phyloP scores from a whole-genome alignment of 345 rosid species.

The Acer yangbiense region DNA sequence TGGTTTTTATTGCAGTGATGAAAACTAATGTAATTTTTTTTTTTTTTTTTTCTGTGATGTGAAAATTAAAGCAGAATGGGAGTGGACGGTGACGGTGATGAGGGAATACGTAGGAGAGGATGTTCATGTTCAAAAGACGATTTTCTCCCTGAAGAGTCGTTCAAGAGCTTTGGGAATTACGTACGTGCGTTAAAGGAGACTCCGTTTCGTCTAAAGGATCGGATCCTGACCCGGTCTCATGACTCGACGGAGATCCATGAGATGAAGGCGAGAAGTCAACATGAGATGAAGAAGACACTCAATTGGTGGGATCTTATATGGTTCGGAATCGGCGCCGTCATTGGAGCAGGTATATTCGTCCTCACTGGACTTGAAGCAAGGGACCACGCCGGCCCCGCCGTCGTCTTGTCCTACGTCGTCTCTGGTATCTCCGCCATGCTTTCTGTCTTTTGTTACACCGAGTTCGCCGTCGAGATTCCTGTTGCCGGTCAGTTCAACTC shows the following conservation, averaged over 20 bases:
- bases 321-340: slow-evolving; percentile 93
- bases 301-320: slow-evolving; percentile 97
- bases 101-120: slow-evolving; percentile 50
- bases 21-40: too few species aligned
- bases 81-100: slow-evolving; percentile 17
- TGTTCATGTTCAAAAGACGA: slow-evolving; percentile 75
- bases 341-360: slow-evolving; percentile 90
- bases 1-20: too few species aligned
- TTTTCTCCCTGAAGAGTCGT: slow-evolving; percentile 89
- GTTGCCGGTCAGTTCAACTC: slow-evolving; percentile 58
- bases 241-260: slow-evolving; percentile 81
- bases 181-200: slow-evolving; percentile 56
- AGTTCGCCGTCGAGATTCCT: slow-evolving; percentile 94
- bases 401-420: slow-evolving; percentile 76
- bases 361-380: slow-evolving; percentile 76
- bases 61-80: background rate
- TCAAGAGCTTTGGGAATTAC: slow-evolving; percentile 64
- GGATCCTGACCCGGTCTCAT: slow-evolving; percentile 61
- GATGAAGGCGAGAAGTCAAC: slow-evolving; percentile 69
- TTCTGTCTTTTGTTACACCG: slow-evolving; percentile 94
- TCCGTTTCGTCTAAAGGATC: slow-evolving; percentile 59
- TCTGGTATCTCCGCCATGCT: slow-evolving; percentile 93
- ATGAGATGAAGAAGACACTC: slow-evolving; percentile 86
- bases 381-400: slow-evolving; percentile 70
- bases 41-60: background rate